Conservation (phyloP, 352 stramenopile species). For the Globisporangium recalcitrans region DNA sequence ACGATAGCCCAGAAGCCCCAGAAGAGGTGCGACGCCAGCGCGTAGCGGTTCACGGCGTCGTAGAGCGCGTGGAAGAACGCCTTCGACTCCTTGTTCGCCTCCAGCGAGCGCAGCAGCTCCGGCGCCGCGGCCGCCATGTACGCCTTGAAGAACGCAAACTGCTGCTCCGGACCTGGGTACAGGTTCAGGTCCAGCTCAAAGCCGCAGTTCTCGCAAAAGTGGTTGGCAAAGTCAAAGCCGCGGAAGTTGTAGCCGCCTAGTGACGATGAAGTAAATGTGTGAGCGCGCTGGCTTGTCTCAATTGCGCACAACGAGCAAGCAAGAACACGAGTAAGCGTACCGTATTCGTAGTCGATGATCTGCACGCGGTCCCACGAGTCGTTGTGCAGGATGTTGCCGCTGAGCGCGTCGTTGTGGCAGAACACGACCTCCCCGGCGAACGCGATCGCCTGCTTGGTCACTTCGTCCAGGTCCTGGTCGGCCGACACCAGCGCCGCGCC, state of each 20-base stretch:
- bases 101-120: conserved; percentile 53
- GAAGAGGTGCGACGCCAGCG: conserved; percentile 89
- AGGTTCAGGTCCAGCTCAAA: conserved; percentile 88
- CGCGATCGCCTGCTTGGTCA: conserved; percentile 65
- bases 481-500: conserved; percentile 45
- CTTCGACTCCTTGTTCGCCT: conserved; percentile 71
- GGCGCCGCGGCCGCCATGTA: conserved; percentile 78
- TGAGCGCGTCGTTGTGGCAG: conserved; percentile 93
- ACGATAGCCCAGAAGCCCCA: conserved; percentile 94
- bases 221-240: conserved; percentile 93
- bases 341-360: conserved; percentile 95
- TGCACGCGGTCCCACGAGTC: conserved; percentile 77
- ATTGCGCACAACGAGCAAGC: background rate
- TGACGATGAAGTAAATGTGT: too few relatives aligned
- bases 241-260: conserved; percentile 88
- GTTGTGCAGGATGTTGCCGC: conserved; percentile 81
- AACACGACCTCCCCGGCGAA: conserved; percentile 87
- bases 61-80: conserved; percentile 83
- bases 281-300: background rate
- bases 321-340: background rate
- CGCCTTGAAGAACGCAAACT: conserved; percentile 81
- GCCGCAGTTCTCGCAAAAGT: conserved; percentile 93
- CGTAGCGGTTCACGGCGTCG: conserved; percentile 82
- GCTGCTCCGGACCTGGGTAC: conserved; percentile 78
- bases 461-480: conserved; percentile 49